Conservation (phyloP, 768 basidiomycete genomes). For the Naganishia kalamii region DNA sequence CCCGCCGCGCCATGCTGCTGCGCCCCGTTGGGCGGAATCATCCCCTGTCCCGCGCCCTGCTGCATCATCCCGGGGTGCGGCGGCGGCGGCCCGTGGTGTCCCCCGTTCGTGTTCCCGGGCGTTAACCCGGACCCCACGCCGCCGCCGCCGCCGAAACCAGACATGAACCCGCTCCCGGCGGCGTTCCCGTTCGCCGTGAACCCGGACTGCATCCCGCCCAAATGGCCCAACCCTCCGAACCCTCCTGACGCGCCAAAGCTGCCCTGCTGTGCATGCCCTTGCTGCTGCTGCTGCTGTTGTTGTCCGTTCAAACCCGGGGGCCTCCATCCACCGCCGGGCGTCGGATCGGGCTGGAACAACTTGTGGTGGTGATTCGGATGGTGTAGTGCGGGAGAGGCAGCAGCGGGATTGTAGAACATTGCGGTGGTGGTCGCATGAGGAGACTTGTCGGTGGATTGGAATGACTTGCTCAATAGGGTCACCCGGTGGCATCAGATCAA, state of each 20-base stretch:
- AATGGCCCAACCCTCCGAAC: neutral
- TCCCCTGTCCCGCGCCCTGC: neutral
- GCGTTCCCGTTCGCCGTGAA: neutral
- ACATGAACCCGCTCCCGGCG: neutral
- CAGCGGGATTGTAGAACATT: slow-evolving; percentile 15
- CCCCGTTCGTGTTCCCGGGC: neutral
- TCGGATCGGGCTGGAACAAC: slow-evolving; percentile 1
- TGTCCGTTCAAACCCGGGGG: neutral
- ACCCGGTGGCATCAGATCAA: no score
- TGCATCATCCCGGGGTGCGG: neutral
- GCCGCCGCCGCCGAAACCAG: neutral
- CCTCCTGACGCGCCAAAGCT: neutral
- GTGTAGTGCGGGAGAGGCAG: neutral
- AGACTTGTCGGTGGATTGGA: no score
- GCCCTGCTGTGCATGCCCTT: neutral
- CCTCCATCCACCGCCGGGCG: neutral
- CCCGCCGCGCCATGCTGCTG: neutral
- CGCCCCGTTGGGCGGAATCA: neutral
- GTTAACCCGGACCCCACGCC: neutral
- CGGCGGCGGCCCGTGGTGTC: neutral
- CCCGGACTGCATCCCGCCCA: neutral
- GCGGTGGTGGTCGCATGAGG: neutral
- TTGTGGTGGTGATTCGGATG: slow-evolving; percentile 1
- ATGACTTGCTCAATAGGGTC: no score
- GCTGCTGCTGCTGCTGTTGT: neutral